phyloP scores from a whole-genome alignment of 2,329 filamentous ascomycete species.

The Delphinella strobiligena region DNA sequence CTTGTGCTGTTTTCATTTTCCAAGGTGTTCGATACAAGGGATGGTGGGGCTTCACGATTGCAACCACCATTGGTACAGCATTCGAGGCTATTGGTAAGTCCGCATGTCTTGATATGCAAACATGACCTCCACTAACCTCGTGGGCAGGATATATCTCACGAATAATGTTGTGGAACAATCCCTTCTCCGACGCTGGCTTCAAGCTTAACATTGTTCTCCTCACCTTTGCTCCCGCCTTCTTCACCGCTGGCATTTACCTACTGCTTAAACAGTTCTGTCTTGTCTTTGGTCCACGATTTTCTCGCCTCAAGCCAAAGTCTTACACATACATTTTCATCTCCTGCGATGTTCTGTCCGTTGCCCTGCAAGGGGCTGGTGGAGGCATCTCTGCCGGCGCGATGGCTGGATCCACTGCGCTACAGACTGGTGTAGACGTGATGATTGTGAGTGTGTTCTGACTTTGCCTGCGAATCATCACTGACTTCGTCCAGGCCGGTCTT shows the following conservation, averaged over 20 bases:
- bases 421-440: slow-evolving; percentile 43
- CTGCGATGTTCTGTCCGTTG: slow-evolving; percentile 47
- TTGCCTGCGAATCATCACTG: too few species aligned
- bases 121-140: neutral
- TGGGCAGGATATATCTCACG: slow-evolving; percentile 27
- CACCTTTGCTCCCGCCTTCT: slow-evolving; percentile 32
- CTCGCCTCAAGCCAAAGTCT: slow-evolving; percentile 16
- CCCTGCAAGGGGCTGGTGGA: slow-evolving; percentile 46
- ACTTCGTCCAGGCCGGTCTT: too few species aligned
- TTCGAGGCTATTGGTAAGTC: slow-evolving; percentile 25
- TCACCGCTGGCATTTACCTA: slow-evolving; percentile 34
- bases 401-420: slow-evolving; percentile 25
- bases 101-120: neutral
- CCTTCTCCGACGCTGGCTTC: slow-evolving; percentile 30
- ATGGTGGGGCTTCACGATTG: slow-evolving; percentile 28
- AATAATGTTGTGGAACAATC: slow-evolving; percentile 28
- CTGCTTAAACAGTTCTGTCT: slow-evolving; percentile 31
- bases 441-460: too few species aligned
- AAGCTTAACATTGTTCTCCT: slow-evolving; percentile 32
- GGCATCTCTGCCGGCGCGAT: slow-evolving; percentile 42
- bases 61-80: slow-evolving; percentile 29
- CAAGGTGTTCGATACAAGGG: slow-evolving; percentile 23
- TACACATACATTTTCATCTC: slow-evolving; percentile 47
- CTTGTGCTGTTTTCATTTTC: slow-evolving; percentile 18
- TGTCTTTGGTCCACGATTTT: slow-evolving; percentile 24